Evolutionary conservation across 1,284 basidiomycete species (phyloP).

Genomic region (Trichosporon sp.): DNA sequence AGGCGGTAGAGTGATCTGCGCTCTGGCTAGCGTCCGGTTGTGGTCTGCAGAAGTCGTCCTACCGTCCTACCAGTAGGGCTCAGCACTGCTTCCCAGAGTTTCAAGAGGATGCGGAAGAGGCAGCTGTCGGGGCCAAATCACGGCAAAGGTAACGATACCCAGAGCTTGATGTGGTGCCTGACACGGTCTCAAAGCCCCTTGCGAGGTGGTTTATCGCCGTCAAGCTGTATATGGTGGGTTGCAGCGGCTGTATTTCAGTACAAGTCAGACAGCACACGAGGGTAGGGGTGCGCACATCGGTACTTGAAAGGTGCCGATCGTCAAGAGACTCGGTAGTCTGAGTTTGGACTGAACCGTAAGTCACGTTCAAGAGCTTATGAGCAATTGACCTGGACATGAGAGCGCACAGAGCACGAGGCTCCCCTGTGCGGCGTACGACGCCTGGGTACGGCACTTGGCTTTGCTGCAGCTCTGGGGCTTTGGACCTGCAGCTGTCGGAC

Average conservation of each 20-base stretch:
- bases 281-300: too few species aligned
- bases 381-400: background rate
- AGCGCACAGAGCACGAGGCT: background rate
- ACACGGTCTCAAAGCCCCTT: background rate
- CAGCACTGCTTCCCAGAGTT: background rate
- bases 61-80: background rate
- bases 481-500: too few species aligned
- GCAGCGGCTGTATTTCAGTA: background rate
- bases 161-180: background rate
- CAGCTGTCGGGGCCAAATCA: background rate
- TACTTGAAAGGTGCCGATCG: background rate
- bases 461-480: too few species aligned
- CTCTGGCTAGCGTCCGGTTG: background rate
- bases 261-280: too few species aligned
- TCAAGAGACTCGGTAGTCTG: background rate
- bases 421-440: background rate
- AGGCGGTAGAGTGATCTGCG: background rate
- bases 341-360: background rate
- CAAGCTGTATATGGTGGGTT: background rate
- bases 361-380: background rate
- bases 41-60: background rate
- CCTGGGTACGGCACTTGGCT: background rate
- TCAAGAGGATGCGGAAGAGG: background rate
- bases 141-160: background rate
- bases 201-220: background rate